Evolutionary conservation across 805 yeast species (phyloP).

Genomic region (Wickerhamomyces queroliae): DNA sequence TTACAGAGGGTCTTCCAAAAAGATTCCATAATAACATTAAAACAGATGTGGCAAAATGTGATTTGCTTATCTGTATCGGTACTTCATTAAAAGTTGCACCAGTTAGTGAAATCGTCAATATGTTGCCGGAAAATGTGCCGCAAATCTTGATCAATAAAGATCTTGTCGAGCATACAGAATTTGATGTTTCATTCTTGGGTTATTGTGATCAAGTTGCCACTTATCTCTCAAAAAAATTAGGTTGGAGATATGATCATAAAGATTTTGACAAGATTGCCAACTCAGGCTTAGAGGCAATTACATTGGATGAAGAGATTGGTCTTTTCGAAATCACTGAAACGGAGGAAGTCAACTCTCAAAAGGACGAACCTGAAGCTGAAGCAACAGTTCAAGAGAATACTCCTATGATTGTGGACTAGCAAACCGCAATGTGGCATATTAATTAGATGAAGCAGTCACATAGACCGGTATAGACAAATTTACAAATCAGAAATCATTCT

Average conservation of each 20-base stretch:
- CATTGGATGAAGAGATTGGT: constrained; percentile 26
- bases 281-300: constrained; percentile 24
- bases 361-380: too few relatives aligned
- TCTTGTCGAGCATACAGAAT: constrained; percentile 67
- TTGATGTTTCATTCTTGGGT: constrained; percentile 74
- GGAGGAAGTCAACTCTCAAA: constrained; percentile 20
- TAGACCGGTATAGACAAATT: too few relatives aligned
- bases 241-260: constrained; percentile 58
- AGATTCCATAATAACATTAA: constrained; percentile 54
- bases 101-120: constrained; percentile 80
- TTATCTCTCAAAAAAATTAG: constrained; percentile 48
- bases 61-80: constrained; percentile 78
- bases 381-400: too few relatives aligned
- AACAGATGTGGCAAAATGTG: constrained; percentile 64
- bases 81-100: constrained; percentile 92
- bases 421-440: too few relatives aligned
- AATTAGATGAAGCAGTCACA: too few relatives aligned
- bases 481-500: too few relatives aligned
- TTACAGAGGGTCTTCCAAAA: constrained; percentile 78
- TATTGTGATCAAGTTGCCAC: constrained; percentile 79
- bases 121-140: constrained; percentile 67
- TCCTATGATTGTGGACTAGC: too few relatives aligned
- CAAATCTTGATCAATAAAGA: constrained; percentile 78
- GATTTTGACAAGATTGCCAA: constrained; percentile 33
- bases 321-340: constrained; percentile 29